Conservation (phyloP, 2,329 filamentous ascomycete genomes). For the Metarhizium robertsii region DNA sequence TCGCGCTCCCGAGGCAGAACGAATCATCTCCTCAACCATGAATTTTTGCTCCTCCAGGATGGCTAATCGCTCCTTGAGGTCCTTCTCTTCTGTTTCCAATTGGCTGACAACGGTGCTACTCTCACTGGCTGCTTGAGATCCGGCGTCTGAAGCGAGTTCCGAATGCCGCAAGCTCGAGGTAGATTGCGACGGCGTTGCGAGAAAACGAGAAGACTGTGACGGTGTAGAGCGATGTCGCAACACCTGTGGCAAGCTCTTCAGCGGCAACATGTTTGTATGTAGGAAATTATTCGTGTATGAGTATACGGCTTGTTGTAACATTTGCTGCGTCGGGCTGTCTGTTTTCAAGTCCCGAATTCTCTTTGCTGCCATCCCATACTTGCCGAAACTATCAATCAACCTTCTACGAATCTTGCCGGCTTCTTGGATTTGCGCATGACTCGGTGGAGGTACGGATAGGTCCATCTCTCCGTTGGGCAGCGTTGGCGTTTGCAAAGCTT, state of each 20-base stretch:
- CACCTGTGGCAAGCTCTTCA: conserved; percentile 65
- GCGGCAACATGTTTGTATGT: conserved; percentile 81
- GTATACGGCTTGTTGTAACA: conserved; percentile 74
- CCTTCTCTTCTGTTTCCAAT: conserved; percentile 75
- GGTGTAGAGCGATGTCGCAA: conserved; percentile 36
- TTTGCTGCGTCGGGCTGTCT: conserved; percentile 59
- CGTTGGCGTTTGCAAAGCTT: conserved; percentile 54
- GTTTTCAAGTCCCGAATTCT: conserved; percentile 73
- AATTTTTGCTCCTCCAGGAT: conserved; percentile 88
- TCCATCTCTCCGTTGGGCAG: conserved; percentile 28
- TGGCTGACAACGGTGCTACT: conserved; percentile 44
- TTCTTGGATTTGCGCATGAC: conserved; percentile 64
- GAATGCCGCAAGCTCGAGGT: conserved; percentile 35
- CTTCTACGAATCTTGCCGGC: conserved; percentile 84
- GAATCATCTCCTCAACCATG: conserved; percentile 79
- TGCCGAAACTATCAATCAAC: conserved; percentile 78
- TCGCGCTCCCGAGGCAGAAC: conserved; percentile 62
- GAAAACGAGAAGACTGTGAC: conserved; percentile 20
- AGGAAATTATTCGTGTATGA: conserved; percentile 74
- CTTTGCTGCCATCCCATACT: conserved; percentile 76
- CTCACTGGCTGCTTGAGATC: conserved; percentile 35
- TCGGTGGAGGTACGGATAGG: conserved; percentile 34
- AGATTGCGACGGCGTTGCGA: conserved; percentile 26
- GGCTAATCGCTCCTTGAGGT: conserved; percentile 67
- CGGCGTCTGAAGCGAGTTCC: conserved; percentile 38